Conservation (phyloP, 257 asterid species). For the Capsicum pubescens region DNA sequence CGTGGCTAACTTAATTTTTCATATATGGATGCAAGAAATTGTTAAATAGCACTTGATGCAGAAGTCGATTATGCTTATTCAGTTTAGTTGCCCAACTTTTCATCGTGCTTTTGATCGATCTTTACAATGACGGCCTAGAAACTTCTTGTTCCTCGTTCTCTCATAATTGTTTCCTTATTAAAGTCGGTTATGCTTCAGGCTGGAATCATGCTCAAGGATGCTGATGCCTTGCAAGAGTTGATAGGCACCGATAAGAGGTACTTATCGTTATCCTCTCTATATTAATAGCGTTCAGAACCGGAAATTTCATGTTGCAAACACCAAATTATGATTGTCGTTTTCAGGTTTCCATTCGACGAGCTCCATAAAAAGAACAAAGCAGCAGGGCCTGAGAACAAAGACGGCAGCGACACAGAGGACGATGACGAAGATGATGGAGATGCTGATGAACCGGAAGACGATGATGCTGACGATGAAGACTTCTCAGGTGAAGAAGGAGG, state of each 20-base stretch:
- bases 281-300: not conserved
- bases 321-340: not conserved
- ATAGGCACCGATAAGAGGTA: constrained; percentile 54
- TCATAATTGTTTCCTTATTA: constrained; percentile 17
- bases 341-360: constrained; percentile 71
- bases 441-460: constrained; percentile 53
- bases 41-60: not conserved
- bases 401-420: constrained; percentile 73
- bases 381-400: constrained; percentile 64
- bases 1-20: not conserved
- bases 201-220: constrained; percentile 49
- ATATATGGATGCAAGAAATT: too few relatives aligned
- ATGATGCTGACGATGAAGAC: constrained; percentile 68
- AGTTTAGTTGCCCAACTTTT: not conserved
- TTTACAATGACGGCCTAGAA: not conserved
- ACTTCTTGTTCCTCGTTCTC: not conserved
- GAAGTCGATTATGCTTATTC: not conserved
- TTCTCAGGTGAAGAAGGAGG: constrained; percentile 57
- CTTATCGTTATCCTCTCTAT: not conserved
- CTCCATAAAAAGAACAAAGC: constrained; percentile 50
- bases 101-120: not conserved
- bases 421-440: constrained; percentile 76
- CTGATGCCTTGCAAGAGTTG: constrained; percentile 42
- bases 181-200: constrained; percentile 46
- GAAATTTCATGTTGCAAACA: not conserved